Base-by-base conservation (phyloP, 495 filamentous ascomycete species). In the Podospora anserina region DNA sequence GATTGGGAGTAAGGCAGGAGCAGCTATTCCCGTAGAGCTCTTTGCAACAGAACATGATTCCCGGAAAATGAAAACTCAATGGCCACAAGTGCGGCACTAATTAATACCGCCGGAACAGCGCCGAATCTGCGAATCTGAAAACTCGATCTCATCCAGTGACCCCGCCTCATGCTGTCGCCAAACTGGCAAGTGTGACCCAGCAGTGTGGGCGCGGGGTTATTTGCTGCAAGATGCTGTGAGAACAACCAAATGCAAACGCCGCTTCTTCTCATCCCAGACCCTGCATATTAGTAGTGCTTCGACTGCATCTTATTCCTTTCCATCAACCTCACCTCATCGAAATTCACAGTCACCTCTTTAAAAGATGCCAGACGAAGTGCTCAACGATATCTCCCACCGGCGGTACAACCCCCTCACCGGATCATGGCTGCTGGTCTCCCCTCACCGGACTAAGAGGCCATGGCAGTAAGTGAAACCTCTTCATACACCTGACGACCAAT, bases 341-440 rank as follows among this genome's bases (percentile, higher is more conserved):
- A 1, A 49, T 16, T 49, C 9, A 16, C 2, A 49, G 7, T 16
- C 26, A 59, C 32, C 23, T 13, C 18, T 18, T 27, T 3, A 49
- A 26, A 71, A 68, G 18, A 87, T 87, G 85, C 80, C 84, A 0
- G 84, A 85, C 75, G 75, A 83, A 63, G 90, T 99, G 59, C 91
- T 99, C 23, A 87, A 99, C 83, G 94, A 98, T 76, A 97, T 99
- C 74, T 97, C 95, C 34, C 95, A 99, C 77, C 84, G 96, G 70
- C 89, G 95, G 71, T 98, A 89, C 78, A 99, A 99, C 77, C 93
- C 93, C 32, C 81, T 99, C 60, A 88, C 90, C 55, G 93, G 92
- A 30, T 93, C 90, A 39, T 95, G 92, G 88, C 83, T 99, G 64
- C 83, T 99, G 16, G 95, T 98, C 18, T 97, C 95, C 9, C 95